Conservation (phyloP, 2,329 filamentous ascomycete genomes). For the Gnomoniopsis smithogilvyi region DNA sequence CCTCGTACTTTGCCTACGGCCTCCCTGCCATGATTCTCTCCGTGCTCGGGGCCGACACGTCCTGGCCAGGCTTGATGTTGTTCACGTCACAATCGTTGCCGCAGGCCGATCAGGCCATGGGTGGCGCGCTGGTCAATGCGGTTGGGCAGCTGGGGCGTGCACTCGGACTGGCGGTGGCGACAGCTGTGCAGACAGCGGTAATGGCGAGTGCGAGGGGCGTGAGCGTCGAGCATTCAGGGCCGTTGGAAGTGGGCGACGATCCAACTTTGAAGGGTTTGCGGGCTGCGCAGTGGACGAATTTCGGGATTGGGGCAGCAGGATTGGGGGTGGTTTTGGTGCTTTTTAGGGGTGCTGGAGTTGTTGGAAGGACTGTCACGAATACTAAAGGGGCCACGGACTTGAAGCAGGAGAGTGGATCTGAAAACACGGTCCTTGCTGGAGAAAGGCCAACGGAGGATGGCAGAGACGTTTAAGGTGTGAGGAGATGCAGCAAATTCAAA, state of each 20-base stretch:
- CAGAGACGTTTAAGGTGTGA: too few relatives aligned
- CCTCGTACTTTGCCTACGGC: slow-evolving; percentile 65
- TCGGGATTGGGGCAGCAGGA: slow-evolving; percentile 42
- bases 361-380: slow-evolving; percentile 37
- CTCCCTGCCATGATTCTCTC: slow-evolving; percentile 64
- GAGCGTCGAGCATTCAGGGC: slow-evolving; percentile 39
- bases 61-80: slow-evolving; percentile 63
- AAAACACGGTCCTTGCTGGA: not conserved
- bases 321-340: slow-evolving; percentile 41
- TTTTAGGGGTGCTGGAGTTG: slow-evolving; percentile 50
- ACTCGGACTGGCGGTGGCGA: slow-evolving; percentile 63
- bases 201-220: slow-evolving; percentile 47
- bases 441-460: too few relatives aligned
- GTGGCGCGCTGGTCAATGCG: slow-evolving; percentile 66
- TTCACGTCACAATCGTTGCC: slow-evolving; percentile 63
- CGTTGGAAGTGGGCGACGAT: slow-evolving; percentile 39
- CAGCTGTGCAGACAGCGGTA: slow-evolving; percentile 61
- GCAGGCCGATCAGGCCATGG: slow-evolving; percentile 62
- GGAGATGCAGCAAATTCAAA: too few relatives aligned
- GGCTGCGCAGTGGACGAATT: slow-evolving; percentile 51
- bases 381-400: not conserved
- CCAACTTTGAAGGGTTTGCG: slow-evolving; percentile 46
- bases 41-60: slow-evolving; percentile 64
- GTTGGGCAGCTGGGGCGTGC: slow-evolving; percentile 63
- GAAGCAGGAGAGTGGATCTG: not conserved